A percentile compares a stretch with the other conserved stretches of the same genome.
These are phyloP conservation scores for Phoenix dactylifera DNA, from an alignment of 176 grass and related monocot genomes.

Conservation along the genomic window DNA sequence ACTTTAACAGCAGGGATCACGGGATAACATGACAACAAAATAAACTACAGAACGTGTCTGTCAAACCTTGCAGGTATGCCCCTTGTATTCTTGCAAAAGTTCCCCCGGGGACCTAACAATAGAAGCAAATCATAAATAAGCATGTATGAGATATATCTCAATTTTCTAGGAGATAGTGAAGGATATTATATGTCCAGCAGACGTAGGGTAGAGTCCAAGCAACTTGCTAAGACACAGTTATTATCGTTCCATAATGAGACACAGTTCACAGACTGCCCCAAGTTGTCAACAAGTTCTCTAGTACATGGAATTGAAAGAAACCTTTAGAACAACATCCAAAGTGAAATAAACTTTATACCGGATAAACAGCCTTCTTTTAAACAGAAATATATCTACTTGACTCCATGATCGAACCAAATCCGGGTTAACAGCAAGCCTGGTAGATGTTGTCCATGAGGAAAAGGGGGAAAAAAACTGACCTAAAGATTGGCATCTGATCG, in stretches of 20 bases:
- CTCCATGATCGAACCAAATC: too few relatives aligned
- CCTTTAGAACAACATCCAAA: conserved; percentile 18
- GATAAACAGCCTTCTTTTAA: too few relatives aligned
- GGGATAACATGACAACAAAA: neutral
- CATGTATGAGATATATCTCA: neutral
- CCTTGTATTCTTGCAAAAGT: conserved; percentile 86
- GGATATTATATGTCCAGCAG: conserved; percentile 70
- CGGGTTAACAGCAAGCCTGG: too few relatives aligned
- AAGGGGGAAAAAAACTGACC: too few relatives aligned
- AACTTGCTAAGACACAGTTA: conserved; percentile 84
- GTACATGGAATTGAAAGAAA: conserved; percentile 18
- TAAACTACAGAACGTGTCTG: neutral
- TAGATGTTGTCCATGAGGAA: too few relatives aligned
- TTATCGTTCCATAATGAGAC: conserved; percentile 84
- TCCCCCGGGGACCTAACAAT: conserved; percentile 67
- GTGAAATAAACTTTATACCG: neutral
- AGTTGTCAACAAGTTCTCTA: conserved; percentile 77
- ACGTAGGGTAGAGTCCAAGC: conserved; percentile 81
- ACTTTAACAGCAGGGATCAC: neutral
- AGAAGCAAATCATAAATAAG: neutral
- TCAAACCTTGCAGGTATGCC: conserved; percentile 76
- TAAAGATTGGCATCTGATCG: too few relatives aligned
- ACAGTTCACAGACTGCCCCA: conserved; percentile 81
- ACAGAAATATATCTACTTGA: too few relatives aligned
- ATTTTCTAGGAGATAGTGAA: neutral